phyloP scores from a whole-genome alignment of 179 eudicot genomes.

The Amaranthus tricolor region DNA sequence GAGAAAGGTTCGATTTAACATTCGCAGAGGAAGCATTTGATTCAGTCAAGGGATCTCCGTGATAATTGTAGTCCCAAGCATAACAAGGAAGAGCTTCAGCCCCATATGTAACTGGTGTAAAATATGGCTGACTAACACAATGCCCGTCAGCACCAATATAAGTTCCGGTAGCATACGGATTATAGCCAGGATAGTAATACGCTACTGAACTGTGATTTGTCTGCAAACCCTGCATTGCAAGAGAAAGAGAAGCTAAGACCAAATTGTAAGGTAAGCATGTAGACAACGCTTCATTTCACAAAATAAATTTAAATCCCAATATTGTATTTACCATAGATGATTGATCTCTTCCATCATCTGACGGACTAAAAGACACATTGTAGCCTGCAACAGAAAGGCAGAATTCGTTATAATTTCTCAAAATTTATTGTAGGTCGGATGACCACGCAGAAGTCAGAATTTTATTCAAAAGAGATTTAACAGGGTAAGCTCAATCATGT shows the following conservation, averaged over 20 bases:
- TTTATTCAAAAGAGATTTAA: too few species aligned
- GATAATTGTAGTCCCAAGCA: constrained; percentile 47
- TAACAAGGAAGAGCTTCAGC: constrained; percentile 55
- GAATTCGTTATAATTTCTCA: background rate
- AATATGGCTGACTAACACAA: constrained; percentile 42
- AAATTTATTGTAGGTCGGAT: too few species aligned
- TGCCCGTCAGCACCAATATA: constrained; percentile 55
- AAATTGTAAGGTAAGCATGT: background rate
- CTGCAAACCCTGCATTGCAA: constrained; percentile 56
- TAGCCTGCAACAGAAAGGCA: constrained; percentile 39
- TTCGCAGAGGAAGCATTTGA: constrained; percentile 31
- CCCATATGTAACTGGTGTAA: constrained; percentile 46
- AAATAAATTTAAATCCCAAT: background rate
- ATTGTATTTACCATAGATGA: constrained; percentile 36
- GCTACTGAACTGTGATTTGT: constrained; percentile 51
- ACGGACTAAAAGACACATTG: constrained; percentile 37
- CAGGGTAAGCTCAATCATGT: too few species aligned
- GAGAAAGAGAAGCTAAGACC: constrained; percentile 21
- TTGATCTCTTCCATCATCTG: constrained; percentile 42
- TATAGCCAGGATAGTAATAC: constrained; percentile 57
- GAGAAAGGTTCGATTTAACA: constrained; percentile 33
- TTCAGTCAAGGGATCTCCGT: constrained; percentile 34
- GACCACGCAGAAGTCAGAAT: too few species aligned
- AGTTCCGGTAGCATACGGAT: constrained; percentile 51
- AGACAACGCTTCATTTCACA: background rate